phyloP scores from a whole-genome alignment of 163 green algal genomes.

The Chlorella variabilis region DNA sequence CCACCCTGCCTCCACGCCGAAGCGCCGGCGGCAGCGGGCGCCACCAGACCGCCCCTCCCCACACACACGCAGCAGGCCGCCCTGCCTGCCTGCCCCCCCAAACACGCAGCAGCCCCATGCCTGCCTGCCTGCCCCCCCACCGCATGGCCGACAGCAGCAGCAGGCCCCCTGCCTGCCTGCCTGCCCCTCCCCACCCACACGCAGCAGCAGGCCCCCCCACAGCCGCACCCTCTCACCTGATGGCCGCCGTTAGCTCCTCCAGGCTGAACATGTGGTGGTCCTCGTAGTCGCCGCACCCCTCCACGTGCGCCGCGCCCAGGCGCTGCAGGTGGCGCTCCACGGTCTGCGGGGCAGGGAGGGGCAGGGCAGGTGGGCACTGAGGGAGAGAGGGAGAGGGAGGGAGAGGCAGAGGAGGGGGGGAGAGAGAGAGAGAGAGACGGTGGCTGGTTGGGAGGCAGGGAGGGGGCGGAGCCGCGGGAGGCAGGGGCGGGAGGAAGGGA shows the following conservation, averaged over 20 bases:
- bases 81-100: neutral
- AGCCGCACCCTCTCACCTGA: neutral
- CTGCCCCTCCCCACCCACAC: neutral
- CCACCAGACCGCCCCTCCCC: neutral
- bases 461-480: too few relatives aligned
- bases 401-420: too few relatives aligned
- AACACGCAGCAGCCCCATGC: too few relatives aligned
- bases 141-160: too few relatives aligned
- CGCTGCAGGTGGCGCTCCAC: conserved; percentile 42
- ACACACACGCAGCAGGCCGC: neutral
- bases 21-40: too few relatives aligned
- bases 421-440: neutral
- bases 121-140: too few relatives aligned
- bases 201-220: neutral
- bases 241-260: conserved; percentile 38
- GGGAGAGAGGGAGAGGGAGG: neutral
- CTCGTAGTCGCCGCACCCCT: conserved; percentile 41
- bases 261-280: conserved; percentile 51
- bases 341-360: conserved; percentile 6
- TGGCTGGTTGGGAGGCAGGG: neutral
- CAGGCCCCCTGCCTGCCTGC: too few relatives aligned
- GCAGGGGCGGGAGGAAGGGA: too few relatives aligned
- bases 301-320: conserved; percentile 43
- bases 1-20: too few relatives aligned
- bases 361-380: neutral